Evolutionary conservation across 257 asterid genomes (phyloP).

Genomic region (Handroanthus guayacan): DNA sequence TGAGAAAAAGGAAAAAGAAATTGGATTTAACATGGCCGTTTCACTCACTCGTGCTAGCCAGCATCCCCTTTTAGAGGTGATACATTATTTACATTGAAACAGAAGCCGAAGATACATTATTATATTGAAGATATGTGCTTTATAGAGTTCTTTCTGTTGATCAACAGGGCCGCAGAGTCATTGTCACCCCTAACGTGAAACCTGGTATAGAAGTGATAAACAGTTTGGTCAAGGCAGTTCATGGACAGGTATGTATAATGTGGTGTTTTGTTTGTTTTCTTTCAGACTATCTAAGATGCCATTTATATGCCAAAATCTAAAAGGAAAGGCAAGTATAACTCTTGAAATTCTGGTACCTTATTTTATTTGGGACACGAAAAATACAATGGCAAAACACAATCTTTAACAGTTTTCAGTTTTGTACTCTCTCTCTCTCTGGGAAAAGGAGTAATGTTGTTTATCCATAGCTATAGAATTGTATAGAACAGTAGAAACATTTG

Average conservation of each 20-base stretch:
- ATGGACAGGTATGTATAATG: constrained; percentile 62
- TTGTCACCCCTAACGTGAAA: constrained; percentile 67
- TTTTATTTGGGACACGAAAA: not conserved
- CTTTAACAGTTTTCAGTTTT: not conserved
- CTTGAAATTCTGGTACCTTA: not conserved
- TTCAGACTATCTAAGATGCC: constrained; percentile 10
- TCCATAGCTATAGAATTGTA: constrained; percentile 16
- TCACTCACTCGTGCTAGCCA: constrained; percentile 67
- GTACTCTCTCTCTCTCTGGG: not conserved
- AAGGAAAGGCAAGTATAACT: not conserved
- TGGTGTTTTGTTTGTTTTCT: constrained; percentile 23
- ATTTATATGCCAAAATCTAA: not conserved
- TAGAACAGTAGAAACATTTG: constrained; percentile 9
- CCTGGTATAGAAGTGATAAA: constrained; percentile 58
- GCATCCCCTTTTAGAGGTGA: constrained; percentile 75
- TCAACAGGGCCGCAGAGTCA: constrained; percentile 66
- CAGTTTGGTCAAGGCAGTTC: constrained; percentile 70
- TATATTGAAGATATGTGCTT: constrained; percentile 6
- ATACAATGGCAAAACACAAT: constrained; percentile 4
- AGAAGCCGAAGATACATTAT: constrained; percentile 8
- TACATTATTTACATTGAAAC: constrained; percentile 10
- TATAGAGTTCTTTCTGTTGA: constrained; percentile 31
- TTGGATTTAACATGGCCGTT: constrained; percentile 69
- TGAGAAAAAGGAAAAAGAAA: constrained; percentile 77
- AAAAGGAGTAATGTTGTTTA: not conserved